Percentiles rank a stretch among this genome's conserved stretches.
Conservation (phyloP, 1,139 yeast genomes). For the Lodderomyces metapsilosis region DNA sequence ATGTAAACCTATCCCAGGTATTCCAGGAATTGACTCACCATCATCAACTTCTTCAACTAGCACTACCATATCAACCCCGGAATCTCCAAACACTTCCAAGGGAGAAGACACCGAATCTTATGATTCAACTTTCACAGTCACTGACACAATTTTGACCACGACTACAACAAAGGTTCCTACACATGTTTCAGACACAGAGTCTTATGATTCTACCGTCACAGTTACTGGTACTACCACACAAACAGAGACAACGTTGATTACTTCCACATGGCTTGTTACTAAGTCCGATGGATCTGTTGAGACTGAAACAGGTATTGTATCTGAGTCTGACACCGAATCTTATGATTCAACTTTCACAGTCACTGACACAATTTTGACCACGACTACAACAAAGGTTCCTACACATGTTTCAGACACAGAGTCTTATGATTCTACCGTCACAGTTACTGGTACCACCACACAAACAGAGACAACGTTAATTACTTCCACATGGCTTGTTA, state of each 20-base stretch:
- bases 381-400: background rate
- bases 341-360: too few relatives aligned
- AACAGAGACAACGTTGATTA: constrained; percentile 12
- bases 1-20: constrained; percentile 16
- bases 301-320: constrained; percentile 12
- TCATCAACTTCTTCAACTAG: background rate
- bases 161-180: background rate
- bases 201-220: background rate
- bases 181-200: too few relatives aligned
- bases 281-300: constrained; percentile 9
- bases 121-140: too few relatives aligned
- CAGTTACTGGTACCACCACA: constrained; percentile 1
- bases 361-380: too few relatives aligned
- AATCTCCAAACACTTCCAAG: too few relatives aligned
- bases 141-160: too few relatives aligned
- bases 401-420: constrained; percentile 6
- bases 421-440: constrained; percentile 14
- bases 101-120: too few relatives aligned
- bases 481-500: constrained; percentile 20
- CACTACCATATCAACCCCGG: background rate
- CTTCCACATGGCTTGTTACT: constrained; percentile 18
- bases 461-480: constrained; percentile 15
- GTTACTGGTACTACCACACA: background rate
- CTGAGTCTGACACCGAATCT: constrained; percentile 8
- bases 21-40: constrained; percentile 11